Base-by-base conservation (phyloP, 2,329 filamentous ascomycete genomes). In the Trichocomaceae sp. region DNA sequence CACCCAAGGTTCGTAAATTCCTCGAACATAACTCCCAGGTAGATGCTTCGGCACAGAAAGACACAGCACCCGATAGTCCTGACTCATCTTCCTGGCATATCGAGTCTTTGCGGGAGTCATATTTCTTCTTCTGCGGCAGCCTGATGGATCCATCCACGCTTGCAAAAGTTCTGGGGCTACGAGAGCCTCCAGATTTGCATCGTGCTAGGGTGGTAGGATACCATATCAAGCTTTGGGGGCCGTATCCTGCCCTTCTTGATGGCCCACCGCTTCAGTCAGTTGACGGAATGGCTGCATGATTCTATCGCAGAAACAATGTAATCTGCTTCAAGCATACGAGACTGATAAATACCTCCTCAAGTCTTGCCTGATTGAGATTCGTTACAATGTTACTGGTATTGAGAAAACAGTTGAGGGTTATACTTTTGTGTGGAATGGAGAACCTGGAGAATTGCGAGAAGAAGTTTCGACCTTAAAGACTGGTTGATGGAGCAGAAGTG, bases 301-400 rank as follows among this genome's bases (percentile, higher is more conserved):
- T 15, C 2, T 26, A 17, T 37, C 41, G 3, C 8, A 37, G 29
- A 17, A 4, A 29, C 50, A 52, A 5, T 26, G 59, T 35, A 56
- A 60, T 57, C 55, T 47, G 46, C 57, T 61, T n/a, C 47, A 12
- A 0, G 35, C 56, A 3, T 61, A 60, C 29, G 56, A 57, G 17
- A 57, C 54, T 23, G 54, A 60, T 3, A 57, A 49, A 17, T 58
- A 59, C 29, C 17, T 17, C 7, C 45, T 53, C 4, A n/a, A 39
- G 5, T 12, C 31, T 51, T 59, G 55, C 47, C 22, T 49, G 2
- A 56, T 60, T 31, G 47, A 59, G 3, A 8, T 60, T 19, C 26
- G 58, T 3, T 29, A 59, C 13, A 9, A 55, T 48, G 50, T 39
- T 6, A 20, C 35, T 31, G 52, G 47, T 19, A 19, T 47, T 17